Conservation (phyloP, 208 protist species). For the Leishmania guyanensis region DNA sequence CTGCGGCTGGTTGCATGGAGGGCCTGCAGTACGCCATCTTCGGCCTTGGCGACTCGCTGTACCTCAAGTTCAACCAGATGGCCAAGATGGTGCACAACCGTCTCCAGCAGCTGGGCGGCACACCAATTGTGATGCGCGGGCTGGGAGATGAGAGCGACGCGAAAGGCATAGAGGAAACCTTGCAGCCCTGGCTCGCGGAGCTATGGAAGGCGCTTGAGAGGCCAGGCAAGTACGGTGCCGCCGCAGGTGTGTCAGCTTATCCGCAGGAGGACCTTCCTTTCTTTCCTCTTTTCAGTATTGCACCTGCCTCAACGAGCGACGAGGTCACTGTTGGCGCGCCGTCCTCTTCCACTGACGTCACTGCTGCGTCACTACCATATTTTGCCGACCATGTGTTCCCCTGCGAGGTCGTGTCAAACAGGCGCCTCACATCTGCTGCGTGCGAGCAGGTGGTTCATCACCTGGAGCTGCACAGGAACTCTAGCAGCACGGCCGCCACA, state of each 20-base stretch:
- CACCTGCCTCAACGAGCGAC: neutral
- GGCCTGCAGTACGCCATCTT: slow-evolving; percentile 87
- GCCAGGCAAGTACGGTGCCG: neutral
- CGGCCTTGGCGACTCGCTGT: slow-evolving; percentile 89
- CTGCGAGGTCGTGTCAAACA: slow-evolving; percentile 45
- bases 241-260: slow-evolving; percentile 3
- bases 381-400: slow-evolving; percentile 41
- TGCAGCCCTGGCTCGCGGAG: slow-evolving; percentile 71
- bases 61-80: slow-evolving; percentile 93
- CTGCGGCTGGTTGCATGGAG: slow-evolving; percentile 39
- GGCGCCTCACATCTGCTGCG: slow-evolving; percentile 53
- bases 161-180: slow-evolving; percentile 70
- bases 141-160: slow-evolving; percentile 92
- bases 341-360: neutral
- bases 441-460: slow-evolving; percentile 78
- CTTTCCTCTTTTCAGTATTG: slow-evolving; percentile 29
- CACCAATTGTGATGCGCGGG: slow-evolving; percentile 74
- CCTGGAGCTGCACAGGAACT: slow-evolving; percentile 34
- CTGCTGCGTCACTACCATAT: neutral
- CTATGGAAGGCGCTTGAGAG: slow-evolving; percentile 63
- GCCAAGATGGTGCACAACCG: slow-evolving; percentile 93
- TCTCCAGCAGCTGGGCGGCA: slow-evolving; percentile 77
- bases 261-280: slow-evolving; percentile 25
- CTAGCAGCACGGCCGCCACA: neutral
- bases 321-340: neutral